Conservation (phyloP, 768 basidiomycete genomes). For the Nevesoporus exiguus region DNA sequence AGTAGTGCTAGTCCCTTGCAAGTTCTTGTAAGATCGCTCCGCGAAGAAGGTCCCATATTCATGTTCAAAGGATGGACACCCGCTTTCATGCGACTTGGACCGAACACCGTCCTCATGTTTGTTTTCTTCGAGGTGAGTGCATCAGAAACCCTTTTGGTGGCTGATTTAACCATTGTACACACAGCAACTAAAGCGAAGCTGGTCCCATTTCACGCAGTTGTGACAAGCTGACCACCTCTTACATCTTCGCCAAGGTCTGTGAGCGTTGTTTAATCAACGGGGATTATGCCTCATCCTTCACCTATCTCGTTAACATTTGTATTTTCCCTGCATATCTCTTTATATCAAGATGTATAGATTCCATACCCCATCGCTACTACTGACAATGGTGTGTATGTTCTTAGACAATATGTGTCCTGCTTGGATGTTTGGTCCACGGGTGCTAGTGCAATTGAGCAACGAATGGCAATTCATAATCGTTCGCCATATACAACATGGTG, state of each 20-base stretch:
- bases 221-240: not conserved
- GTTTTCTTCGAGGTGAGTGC: conserved; percentile 75
- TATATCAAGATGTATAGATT: conserved; percentile 7
- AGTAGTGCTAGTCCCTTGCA: conserved; percentile 45
- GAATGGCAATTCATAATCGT: not conserved
- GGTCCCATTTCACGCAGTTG: conserved; percentile 32
- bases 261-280: not conserved
- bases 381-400: conserved; percentile 5
- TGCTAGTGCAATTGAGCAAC: conserved; percentile 1
- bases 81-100: conserved; percentile 78
- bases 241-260: not conserved
- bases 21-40: conserved; percentile 56
- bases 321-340: conserved; percentile 3
- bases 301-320: conserved; percentile 3
- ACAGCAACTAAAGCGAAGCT: conserved; percentile 70
- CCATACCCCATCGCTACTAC: not conserved
- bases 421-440: conserved; percentile 2
- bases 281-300: not conserved
- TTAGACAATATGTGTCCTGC: conserved; percentile 2
- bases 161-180: conserved; percentile 5
- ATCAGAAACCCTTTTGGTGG: not conserved
- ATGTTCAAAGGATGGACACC: conserved; percentile 90
- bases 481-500: no score
- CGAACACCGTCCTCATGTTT: conserved; percentile 81
- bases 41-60: conserved; percentile 72